phyloP scores from a whole-genome alignment of 306 rosid genomes.

The Ammopiptanthus mongolicus region DNA sequence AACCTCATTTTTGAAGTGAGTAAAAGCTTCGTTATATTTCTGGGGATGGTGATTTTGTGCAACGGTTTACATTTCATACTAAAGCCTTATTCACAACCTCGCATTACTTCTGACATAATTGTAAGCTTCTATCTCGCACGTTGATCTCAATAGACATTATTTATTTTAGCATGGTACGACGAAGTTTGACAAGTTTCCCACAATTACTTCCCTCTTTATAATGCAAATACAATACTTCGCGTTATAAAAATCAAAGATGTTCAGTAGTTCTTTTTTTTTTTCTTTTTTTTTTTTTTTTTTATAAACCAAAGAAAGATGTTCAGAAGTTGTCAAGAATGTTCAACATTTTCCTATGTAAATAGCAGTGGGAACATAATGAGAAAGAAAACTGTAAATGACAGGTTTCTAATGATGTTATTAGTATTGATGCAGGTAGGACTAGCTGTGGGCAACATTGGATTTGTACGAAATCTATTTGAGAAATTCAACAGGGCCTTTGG shows the following conservation, averaged over 20 bases:
- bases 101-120: slow-evolving; percentile 59
- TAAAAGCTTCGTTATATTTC: slow-evolving; percentile 35
- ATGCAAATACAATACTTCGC: no score
- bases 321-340: no score
- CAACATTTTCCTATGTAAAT: neutral
- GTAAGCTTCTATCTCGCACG: slow-evolving; percentile 35
- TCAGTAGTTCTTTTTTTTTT: no score
- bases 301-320: no score
- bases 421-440: slow-evolving; percentile 57
- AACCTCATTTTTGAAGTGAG: slow-evolving; percentile 25
- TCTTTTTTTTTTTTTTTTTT: no score
- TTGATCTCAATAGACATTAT: neutral
- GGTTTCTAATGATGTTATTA: neutral
- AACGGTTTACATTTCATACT: slow-evolving; percentile 50
- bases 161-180: no score
- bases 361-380: neutral
- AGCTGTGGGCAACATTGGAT: slow-evolving; percentile 47
- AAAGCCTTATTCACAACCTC: slow-evolving; percentile 64
- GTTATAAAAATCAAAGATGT: no score
- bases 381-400: neutral
- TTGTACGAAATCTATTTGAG: slow-evolving; percentile 19
- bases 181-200: no score
- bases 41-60: slow-evolving; percentile 55
- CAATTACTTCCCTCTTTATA: no score
- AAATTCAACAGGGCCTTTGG: slow-evolving; percentile 36